These are phyloP conservation scores for Gossypium mustelinum DNA, from an alignment of 345 rosid genomes.

Conservation along the genomic window DNA sequence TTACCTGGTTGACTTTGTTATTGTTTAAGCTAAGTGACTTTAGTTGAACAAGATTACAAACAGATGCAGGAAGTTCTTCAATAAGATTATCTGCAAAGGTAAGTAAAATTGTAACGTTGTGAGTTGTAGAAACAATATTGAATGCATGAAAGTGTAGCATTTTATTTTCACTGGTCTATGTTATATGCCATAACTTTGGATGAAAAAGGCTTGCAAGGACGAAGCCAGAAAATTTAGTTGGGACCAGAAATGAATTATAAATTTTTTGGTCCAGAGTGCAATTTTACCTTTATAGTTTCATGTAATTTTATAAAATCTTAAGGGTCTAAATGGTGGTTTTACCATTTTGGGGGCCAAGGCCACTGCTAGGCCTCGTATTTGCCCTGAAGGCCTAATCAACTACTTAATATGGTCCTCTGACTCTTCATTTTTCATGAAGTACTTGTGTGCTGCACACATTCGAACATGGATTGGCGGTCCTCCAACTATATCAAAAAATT, in stretches of 20 bases:
- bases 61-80: slow-evolving; percentile 75
- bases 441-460: neutral
- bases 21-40: slow-evolving; percentile 73
- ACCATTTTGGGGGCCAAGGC: too few relatives aligned
- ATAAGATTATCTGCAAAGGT: slow-evolving; percentile 71
- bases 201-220: neutral
- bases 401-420: neutral
- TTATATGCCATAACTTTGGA: neutral
- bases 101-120: slow-evolving; percentile 20
- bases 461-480: neutral
- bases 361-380: too few relatives aligned
- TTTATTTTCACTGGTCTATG: neutral
- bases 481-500: neutral
- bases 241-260: too few relatives aligned
- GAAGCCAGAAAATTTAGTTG: too few relatives aligned
- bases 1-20: slow-evolving; percentile 73
- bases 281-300: too few relatives aligned
- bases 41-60: slow-evolving; percentile 71
- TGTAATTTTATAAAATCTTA: too few relatives aligned
- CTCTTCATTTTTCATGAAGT: neutral
- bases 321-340: too few relatives aligned
- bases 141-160: neutral
- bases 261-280: too few relatives aligned
- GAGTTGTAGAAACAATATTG: slow-evolving; percentile 1
- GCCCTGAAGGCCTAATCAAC: neutral